Conservation (phyloP, 768 basidiomycete genomes). For the Termitomyces titanicus region DNA sequence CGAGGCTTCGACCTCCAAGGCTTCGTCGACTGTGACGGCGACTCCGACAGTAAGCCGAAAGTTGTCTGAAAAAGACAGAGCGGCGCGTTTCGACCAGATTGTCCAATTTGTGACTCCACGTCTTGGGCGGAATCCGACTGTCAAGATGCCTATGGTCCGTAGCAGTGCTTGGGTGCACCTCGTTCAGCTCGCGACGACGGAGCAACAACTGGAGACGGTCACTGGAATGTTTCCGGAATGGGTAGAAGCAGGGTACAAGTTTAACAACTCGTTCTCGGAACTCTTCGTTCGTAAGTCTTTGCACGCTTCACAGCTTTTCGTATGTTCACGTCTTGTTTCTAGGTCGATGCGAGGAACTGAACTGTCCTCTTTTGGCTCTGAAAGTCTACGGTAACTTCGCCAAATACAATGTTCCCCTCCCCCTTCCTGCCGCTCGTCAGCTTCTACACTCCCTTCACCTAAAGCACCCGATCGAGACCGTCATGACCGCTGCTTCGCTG, state of each 20-base stretch:
- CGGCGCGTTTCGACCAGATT: slow-evolving; percentile 1
- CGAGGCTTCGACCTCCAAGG: not conserved
- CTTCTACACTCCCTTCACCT: slow-evolving; percentile 55
- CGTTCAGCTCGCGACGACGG: slow-evolving; percentile 44
- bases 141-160: slow-evolving; percentile 25
- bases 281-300: slow-evolving; percentile 51
- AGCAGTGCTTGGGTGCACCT: slow-evolving; percentile 50
- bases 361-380: slow-evolving; percentile 53
- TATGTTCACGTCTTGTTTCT: not conserved
- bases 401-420: slow-evolving; percentile 55
- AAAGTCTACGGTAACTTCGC: slow-evolving; percentile 59
- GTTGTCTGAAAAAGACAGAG: not conserved
- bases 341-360: slow-evolving; percentile 64
- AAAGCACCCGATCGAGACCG: slow-evolving; percentile 41
- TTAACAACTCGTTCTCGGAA: slow-evolving; percentile 38
- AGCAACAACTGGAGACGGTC: slow-evolving; percentile 46
- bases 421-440: slow-evolving; percentile 47
- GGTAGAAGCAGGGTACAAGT: slow-evolving; percentile 39
- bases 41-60: not conserved
- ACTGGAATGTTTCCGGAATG: slow-evolving; percentile 46
- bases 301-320: not conserved
- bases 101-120: slow-evolving; percentile 5
- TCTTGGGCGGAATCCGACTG: not conserved
- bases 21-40: not conserved
- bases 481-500: slow-evolving; percentile 49